A percentile compares a stretch with the other conserved stretches of the same genome.
Evolutionary conservation across 805 yeast species (phyloP).

Genomic region (Ogataea paradorogensis): DNA sequence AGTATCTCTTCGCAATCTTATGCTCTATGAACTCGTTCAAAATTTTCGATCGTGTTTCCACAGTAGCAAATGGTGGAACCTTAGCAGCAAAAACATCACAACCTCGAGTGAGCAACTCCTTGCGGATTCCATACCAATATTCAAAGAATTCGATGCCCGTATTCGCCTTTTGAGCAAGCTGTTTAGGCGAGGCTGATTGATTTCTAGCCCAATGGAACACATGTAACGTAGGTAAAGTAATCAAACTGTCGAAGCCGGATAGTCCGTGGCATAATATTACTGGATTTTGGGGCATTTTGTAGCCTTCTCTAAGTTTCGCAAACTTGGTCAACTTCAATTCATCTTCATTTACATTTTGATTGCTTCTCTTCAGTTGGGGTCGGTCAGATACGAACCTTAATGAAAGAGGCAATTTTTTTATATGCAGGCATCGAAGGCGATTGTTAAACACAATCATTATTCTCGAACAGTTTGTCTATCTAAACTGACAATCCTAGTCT

Average conservation of each 20-base stretch:
- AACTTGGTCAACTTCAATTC: slow-evolving; percentile 33
- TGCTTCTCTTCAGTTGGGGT: slow-evolving; percentile 13
- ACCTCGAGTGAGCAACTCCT: slow-evolving; percentile 58
- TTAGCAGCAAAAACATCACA: slow-evolving; percentile 66
- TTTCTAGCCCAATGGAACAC: slow-evolving; percentile 3
- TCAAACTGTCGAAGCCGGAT: slow-evolving; percentile 68
- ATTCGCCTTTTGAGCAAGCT: slow-evolving; percentile 9
- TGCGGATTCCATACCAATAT: slow-evolving; percentile 81
- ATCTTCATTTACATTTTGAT: slow-evolving; percentile 16
- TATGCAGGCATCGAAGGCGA: too few relatives aligned
- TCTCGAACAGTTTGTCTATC: background rate
- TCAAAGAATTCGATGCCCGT: slow-evolving; percentile 46
- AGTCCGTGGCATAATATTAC: slow-evolving; percentile 84
- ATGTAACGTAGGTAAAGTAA: slow-evolving; percentile 36
- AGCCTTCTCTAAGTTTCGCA: slow-evolving; percentile 36
- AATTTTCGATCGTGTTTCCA: slow-evolving; percentile 61
- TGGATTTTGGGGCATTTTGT: slow-evolving; percentile 64
- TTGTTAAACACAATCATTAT: too few relatives aligned
- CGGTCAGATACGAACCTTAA: background rate
- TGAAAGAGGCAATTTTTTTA: background rate
- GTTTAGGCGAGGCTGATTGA: background rate
- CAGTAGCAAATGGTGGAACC: slow-evolving; percentile 81
- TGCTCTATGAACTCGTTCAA: slow-evolving; percentile 50
- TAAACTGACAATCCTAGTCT: background rate
- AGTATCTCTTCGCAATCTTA: slow-evolving; percentile 22